Percentiles rank a stretch among this genome's conserved stretches.
Conservation (phyloP, 2,329 filamentous ascomycete species). For the Botrytis paeoniae region DNA sequence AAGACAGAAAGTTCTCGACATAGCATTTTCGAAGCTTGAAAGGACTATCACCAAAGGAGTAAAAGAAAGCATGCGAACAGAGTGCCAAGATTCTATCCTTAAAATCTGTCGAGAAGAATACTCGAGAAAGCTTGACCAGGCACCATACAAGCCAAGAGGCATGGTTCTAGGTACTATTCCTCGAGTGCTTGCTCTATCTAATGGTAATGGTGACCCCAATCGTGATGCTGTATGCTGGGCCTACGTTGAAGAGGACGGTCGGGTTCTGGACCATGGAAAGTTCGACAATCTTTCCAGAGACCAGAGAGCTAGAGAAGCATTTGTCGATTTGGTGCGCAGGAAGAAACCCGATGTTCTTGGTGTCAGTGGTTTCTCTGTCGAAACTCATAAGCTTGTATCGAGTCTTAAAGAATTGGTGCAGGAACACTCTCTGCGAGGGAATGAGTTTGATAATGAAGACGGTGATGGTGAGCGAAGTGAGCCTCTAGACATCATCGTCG, state of each 20-base stretch:
- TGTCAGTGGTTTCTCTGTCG: constrained; percentile 83
- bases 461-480: constrained; percentile 75
- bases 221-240: constrained; percentile 87
- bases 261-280: constrained; percentile 84
- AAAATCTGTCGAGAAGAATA: constrained; percentile 86
- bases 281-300: constrained; percentile 74
- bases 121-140: constrained; percentile 86
- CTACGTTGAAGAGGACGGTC: constrained; percentile 89
- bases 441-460: constrained; percentile 81
- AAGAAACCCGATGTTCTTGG: constrained; percentile 87
- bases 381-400: constrained; percentile 78
- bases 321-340: constrained; percentile 75
- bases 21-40: constrained; percentile 78
- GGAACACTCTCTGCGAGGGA: constrained; percentile 72
- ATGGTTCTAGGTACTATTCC: constrained; percentile 86
- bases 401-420: constrained; percentile 76
- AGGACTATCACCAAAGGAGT: constrained; percentile 84
- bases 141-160: constrained; percentile 91
- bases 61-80: constrained; percentile 89
- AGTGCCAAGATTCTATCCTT: constrained; percentile 91
- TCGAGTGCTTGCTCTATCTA: constrained; percentile 81
- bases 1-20: constrained; percentile 78
- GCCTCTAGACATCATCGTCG: constrained; percentile 80
- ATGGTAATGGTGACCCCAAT: constrained; percentile 69
- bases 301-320: constrained; percentile 63